A percentile compares a stretch with the other conserved stretches of the same genome.
Conservation (phyloP, 768 basidiomycete genomes). For the Boletus vinaceobasis region DNA sequence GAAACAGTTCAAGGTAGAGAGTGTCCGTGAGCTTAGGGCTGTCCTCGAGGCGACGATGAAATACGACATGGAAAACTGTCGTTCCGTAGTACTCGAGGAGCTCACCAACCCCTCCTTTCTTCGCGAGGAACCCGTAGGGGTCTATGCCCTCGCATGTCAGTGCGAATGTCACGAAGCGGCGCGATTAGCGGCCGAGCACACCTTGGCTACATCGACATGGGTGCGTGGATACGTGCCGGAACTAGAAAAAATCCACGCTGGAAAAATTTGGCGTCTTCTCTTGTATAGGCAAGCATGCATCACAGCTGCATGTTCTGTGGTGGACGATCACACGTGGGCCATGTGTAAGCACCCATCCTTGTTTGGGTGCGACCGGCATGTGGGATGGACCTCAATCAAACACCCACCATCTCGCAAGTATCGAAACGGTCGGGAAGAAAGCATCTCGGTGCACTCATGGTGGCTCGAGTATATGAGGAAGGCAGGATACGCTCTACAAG, state of each 20-base stretch:
- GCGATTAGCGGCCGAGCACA: slow-evolving; percentile 7
- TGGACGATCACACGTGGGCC: slow-evolving; percentile 13
- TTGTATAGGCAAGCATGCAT: slow-evolving; percentile 8
- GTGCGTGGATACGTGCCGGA: slow-evolving; percentile 1
- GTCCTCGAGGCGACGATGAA: slow-evolving; percentile 12
- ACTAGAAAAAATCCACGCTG: slow-evolving; percentile 10
- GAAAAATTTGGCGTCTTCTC: slow-evolving; percentile 3
- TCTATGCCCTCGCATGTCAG: slow-evolving; percentile 14
- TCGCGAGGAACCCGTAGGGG: not conserved
- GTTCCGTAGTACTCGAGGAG: not conserved
- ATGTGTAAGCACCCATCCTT: not conserved
- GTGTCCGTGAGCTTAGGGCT: not conserved
- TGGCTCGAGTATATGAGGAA: slow-evolving; percentile 16
- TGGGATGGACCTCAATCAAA: not conserved
- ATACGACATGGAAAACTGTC: slow-evolving; percentile 14
- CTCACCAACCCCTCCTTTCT: slow-evolving; percentile 2
- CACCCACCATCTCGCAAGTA: slow-evolving; percentile 1
- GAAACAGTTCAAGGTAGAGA: not conserved
- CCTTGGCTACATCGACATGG: slow-evolving; percentile 2
- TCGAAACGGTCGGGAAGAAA: not conserved
- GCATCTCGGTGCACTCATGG: slow-evolving; percentile 3
- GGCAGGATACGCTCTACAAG: slow-evolving; percentile 3
- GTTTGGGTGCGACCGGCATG: slow-evolving; percentile 2
- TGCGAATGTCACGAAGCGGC: not conserved
- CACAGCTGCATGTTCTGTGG: not conserved